A percentile compares a stretch with the other conserved stretches of the same genome.
Evolutionary conservation across 345 rosid genomes (phyloP).

Genomic region (Ceriops zippeliana): DNA sequence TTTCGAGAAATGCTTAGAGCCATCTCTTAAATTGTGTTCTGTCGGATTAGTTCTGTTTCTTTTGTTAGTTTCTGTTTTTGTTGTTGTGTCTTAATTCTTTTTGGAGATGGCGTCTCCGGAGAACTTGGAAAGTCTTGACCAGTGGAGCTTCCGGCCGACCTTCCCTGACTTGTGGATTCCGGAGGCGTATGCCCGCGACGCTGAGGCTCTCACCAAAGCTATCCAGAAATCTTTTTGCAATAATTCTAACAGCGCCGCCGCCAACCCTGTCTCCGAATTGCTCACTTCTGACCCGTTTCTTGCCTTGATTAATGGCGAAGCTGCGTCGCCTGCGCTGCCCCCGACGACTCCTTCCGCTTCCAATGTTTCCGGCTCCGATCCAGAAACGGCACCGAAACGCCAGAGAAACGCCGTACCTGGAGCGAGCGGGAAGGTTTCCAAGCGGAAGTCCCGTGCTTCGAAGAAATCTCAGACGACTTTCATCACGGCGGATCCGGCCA

Average conservation of each 20-base stretch:
- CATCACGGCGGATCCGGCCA: slow-evolving; percentile 72
- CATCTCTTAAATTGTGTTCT: background rate
- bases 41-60: background rate
- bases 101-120: slow-evolving; percentile 41
- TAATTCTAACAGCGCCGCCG: background rate
- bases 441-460: slow-evolving; percentile 58
- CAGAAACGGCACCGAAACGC: slow-evolving; percentile 27
- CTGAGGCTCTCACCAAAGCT: slow-evolving; percentile 43
- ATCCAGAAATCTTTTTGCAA: slow-evolving; percentile 46
- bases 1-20: background rate
- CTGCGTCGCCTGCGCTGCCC: slow-evolving; percentile 20
- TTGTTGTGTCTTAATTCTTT: background rate
- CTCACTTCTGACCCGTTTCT: slow-evolving; percentile 25
- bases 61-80: no score
- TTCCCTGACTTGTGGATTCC: slow-evolving; percentile 43
- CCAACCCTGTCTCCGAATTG: slow-evolving; percentile 3
- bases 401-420: slow-evolving; percentile 19
- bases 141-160: slow-evolving; percentile 30
- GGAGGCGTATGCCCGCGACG: slow-evolving; percentile 39
- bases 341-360: slow-evolving; percentile 27
- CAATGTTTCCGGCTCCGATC: slow-evolving; percentile 33
- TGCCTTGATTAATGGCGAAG: slow-evolving; percentile 11
- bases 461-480: slow-evolving; percentile 67
- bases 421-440: slow-evolving; percentile 38
- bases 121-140: slow-evolving; percentile 33